Percentiles rank a stretch among this genome's conserved stretches.
phyloP scores from a whole-genome alignment of 805 yeast species.

The Yamadazyma ubonensis region DNA sequence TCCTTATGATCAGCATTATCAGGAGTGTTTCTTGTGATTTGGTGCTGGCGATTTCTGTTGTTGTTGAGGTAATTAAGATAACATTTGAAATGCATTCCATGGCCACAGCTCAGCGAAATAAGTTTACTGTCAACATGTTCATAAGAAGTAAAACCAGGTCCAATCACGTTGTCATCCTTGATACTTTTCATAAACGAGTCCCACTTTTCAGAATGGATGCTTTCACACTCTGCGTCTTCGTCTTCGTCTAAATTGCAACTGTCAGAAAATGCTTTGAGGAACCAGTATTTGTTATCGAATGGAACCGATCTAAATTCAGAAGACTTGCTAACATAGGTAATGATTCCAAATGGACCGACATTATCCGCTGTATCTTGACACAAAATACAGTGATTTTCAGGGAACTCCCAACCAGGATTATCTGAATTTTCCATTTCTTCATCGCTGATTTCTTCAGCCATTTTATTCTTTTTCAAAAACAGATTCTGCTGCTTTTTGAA shows the following conservation, averaged over 20 bases:
- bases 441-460: slow-evolving; percentile 36
- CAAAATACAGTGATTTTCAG: slow-evolving; percentile 72
- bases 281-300: slow-evolving; percentile 61
- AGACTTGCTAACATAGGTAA: slow-evolving; percentile 57
- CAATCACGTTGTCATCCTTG: slow-evolving; percentile 47
- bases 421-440: slow-evolving; percentile 39
- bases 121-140: slow-evolving; percentile 41
- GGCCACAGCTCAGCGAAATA: slow-evolving; percentile 81
- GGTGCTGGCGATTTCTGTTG: slow-evolving; percentile 56
- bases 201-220: slow-evolving; percentile 33
- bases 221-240: slow-evolving; percentile 16
- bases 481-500: slow-evolving; percentile 75
- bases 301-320: slow-evolving; percentile 67
- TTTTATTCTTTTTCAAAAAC: slow-evolving; percentile 59
- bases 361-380: slow-evolving; percentile 75
- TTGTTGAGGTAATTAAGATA: slow-evolving; percentile 61
- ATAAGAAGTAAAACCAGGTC: slow-evolving; percentile 66
- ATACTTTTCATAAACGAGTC: slow-evolving; percentile 32
- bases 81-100: slow-evolving; percentile 87
- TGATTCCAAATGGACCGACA: slow-evolving; percentile 72
- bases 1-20: slow-evolving; percentile 70
- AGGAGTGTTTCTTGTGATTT: slow-evolving; percentile 79
- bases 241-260: slow-evolving; percentile 38
- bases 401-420: slow-evolving; percentile 57
- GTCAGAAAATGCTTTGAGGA: slow-evolving; percentile 59